Evolutionary conservation across 2,329 filamentous ascomycete species (phyloP), one percentile per base, ranked within the genome.

Genomic region (Graphium sp.): DNA sequence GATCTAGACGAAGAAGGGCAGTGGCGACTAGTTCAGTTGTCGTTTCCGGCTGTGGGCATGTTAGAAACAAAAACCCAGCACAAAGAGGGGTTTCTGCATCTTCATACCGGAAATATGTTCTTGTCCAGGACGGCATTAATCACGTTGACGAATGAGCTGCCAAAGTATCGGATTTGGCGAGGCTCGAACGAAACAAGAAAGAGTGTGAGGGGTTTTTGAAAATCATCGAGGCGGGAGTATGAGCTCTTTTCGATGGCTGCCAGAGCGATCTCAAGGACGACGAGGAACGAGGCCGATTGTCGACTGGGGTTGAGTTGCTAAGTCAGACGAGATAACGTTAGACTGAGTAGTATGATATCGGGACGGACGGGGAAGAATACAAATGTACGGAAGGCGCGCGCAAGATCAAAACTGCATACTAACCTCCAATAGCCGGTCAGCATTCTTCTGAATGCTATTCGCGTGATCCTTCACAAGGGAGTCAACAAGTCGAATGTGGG

Each of bases 1-100:
- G 73, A 37, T 85, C 77, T 32, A 85, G 54, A 30, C 65, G 65
- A 9, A 73, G 50, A 36, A 85, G 60, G 4, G 72, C 74, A 2
- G 45, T 46, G 6, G 60, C 47, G 6, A 66, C 45, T 7, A 55
- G 40, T 17, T 60, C 50, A 9, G 63, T 52, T 0, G 62, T 53
- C 28, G 64, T 45, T 1, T 48, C 45, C 11, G 62, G 49, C 66
- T 69, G 22, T 5, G 6, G 18, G 7, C 18, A 8, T 17, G 23
- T 41, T 26, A 41, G 30, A 26, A 13, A 24, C 4, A 23, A 22
- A 17, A 16, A 21, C n/a, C 18, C n/a, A 22, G 10, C 7, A 6
- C n/a, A 21, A 7, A 7, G 5, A 21, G 12, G 7, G 6, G 26
- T 37, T n/a, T 36, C 27, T 12, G 7, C 5, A n/a, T 17, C 6